Evolutionary conservation across 805 yeast genomes (phyloP).

Genomic region (Helenozyma baotianmanensis): DNA sequence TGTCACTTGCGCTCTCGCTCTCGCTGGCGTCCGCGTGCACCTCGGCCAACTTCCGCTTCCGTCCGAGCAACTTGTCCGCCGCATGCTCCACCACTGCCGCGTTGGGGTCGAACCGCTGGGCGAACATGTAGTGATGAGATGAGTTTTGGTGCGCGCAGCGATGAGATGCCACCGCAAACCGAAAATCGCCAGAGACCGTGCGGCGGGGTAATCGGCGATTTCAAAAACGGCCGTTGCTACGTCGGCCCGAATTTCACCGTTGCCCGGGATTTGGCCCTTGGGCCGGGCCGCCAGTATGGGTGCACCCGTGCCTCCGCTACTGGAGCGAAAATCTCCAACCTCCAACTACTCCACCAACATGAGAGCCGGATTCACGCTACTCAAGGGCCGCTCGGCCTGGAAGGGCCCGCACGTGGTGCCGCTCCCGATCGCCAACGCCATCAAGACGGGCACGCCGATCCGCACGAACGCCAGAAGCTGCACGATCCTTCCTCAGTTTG

Average conservation of each 20-base stretch:
- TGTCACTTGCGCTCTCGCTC: slow-evolving; percentile 1
- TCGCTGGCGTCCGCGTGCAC: neutral
- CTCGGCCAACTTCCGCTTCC: slow-evolving; percentile 16
- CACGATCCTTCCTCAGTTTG: slow-evolving; percentile 92
- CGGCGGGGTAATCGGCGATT: too few relatives aligned
- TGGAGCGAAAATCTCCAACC: slow-evolving; percentile 1
- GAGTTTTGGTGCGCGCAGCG: slow-evolving; percentile 2
- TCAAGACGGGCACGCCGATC: slow-evolving; percentile 75
- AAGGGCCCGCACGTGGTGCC: slow-evolving; percentile 92
- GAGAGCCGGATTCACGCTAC: slow-evolving; percentile 30
- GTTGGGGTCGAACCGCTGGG: slow-evolving; percentile 57
- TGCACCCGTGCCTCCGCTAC: too few relatives aligned
- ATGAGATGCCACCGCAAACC: too few relatives aligned
- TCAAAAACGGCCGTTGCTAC: too few relatives aligned
- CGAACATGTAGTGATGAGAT: slow-evolving; percentile 45
- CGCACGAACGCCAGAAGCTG: slow-evolving; percentile 95
- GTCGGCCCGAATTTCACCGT: too few relatives aligned
- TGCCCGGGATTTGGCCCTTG: too few relatives aligned
- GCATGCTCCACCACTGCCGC: slow-evolving; percentile 16
- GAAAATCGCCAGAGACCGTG: too few relatives aligned
- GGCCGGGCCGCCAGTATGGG: too few relatives aligned
- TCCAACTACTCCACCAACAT: slow-evolving; percentile 14
- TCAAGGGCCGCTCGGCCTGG: slow-evolving; percentile 38
- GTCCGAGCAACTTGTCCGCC: slow-evolving; percentile 7
- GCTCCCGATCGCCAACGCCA: slow-evolving; percentile 84